Evolutionary conservation across 352 stramenopile species (phyloP).

Genomic region (Discostella stelligera): DNA sequence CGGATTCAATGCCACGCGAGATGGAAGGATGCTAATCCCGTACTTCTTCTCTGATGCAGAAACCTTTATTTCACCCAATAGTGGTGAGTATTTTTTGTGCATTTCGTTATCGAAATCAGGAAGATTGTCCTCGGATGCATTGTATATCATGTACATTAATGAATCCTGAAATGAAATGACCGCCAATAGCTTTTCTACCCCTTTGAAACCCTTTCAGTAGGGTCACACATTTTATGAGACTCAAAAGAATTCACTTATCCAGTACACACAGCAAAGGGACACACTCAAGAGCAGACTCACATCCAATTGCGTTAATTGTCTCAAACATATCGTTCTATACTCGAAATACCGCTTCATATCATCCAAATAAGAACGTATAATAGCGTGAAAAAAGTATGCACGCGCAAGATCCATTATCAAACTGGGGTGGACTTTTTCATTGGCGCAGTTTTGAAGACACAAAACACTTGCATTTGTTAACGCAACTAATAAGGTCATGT

Average conservation of each 20-base stretch:
- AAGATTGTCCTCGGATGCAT: slow-evolving; percentile 66
- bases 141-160: slow-evolving; percentile 80
- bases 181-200: slow-evolving; percentile 55
- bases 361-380: slow-evolving; percentile 64
- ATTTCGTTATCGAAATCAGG: slow-evolving; percentile 65
- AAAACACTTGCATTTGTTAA: slow-evolving; percentile 75
- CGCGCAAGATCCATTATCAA: slow-evolving; percentile 67
- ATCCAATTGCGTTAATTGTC: slow-evolving; percentile 67
- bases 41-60: slow-evolving; percentile 18
- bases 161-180: slow-evolving; percentile 75
- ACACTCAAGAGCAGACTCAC: slow-evolving; percentile 40
- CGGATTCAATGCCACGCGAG: slow-evolving; percentile 63
- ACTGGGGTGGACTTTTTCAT: slow-evolving; percentile 57
- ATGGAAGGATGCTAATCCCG: slow-evolving; percentile 31
- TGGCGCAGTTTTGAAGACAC: slow-evolving; percentile 64
- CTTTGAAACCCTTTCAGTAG: slow-evolving; percentile 35
- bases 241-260: too few relatives aligned
- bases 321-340: slow-evolving; percentile 72
- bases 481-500: slow-evolving; percentile 54
- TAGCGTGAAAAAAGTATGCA: slow-evolving; percentile 74
- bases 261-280: slow-evolving; percentile 1
- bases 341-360: slow-evolving; percentile 81
- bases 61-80: neutral
- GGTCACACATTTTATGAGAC: neutral
- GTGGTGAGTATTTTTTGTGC: slow-evolving; percentile 26